Conservation (phyloP, 2,329 filamentous ascomycete genomes). For the Trichophaea hybrida region DNA sequence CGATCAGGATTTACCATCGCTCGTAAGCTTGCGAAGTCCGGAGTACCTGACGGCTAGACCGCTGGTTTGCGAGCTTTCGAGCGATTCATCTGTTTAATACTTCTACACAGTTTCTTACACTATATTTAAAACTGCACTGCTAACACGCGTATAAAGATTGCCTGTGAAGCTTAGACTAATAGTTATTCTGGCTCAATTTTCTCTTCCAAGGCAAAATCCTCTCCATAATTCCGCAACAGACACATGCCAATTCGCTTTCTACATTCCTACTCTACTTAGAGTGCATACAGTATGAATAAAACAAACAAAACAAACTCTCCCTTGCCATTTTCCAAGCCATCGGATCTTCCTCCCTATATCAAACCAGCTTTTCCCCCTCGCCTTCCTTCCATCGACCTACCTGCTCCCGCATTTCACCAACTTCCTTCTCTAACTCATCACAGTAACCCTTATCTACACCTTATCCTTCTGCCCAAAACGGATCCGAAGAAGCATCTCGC, state of each 20-base stretch:
- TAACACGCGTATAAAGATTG: too few relatives aligned
- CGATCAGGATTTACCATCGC: too few relatives aligned
- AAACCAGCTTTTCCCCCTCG: neutral
- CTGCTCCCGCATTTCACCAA: slow-evolving; percentile 2
- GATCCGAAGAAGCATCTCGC: neutral
- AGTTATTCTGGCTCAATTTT: neutral
- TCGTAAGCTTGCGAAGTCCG: too few relatives aligned
- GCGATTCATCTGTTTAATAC: too few relatives aligned
- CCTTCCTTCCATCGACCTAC: neutral
- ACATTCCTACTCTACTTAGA: neutral
- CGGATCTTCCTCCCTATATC: neutral
- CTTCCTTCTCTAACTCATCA: neutral
- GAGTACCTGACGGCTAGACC: too few relatives aligned
- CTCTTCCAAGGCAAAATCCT: neutral
- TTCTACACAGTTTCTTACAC: too few relatives aligned
- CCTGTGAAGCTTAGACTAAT: neutral
- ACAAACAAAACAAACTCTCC: too few relatives aligned
- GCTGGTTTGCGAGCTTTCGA: too few relatives aligned
- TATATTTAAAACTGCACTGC: too few relatives aligned
- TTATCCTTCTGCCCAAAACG: neutral
- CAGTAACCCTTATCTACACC: neutral
- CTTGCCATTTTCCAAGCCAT: neutral
- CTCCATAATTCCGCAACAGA: neutral
- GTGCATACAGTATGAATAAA: too few relatives aligned
- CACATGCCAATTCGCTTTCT: slow-evolving; percentile 1